These are phyloP conservation scores for Lasiosphaeria hispida DNA, from an alignment of 495 filamentous ascomycete genomes.

Conservation along the genomic window DNA sequence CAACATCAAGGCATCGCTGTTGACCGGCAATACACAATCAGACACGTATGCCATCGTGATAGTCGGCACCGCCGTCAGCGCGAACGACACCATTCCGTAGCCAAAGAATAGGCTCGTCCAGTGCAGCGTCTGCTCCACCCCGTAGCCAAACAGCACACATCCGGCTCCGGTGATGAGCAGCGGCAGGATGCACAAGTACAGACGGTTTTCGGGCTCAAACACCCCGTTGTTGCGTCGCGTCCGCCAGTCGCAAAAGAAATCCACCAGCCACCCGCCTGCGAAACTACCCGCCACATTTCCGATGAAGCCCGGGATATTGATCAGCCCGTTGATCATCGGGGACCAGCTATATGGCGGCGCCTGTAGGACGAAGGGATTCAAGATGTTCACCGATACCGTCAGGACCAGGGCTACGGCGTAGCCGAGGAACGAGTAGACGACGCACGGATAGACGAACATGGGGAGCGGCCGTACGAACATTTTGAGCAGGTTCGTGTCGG, in stretches of 20 bases:
- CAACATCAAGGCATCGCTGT: conserved; percentile 36
- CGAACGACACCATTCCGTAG: conserved; percentile 34
- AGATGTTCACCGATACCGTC: conserved; percentile 60
- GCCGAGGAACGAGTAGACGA: conserved; percentile 41
- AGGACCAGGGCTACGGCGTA: conserved; percentile 50
- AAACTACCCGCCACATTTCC: conserved; percentile 46
- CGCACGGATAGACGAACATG: conserved; percentile 41
- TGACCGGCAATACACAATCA: conserved; percentile 33
- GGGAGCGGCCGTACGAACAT: conserved; percentile 39
- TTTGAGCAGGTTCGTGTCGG: conserved; percentile 25
- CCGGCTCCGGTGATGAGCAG: conserved; percentile 37
- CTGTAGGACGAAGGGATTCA: conserved; percentile 63
- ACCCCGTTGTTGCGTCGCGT: conserved; percentile 47
- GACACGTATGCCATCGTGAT: conserved; percentile 36
- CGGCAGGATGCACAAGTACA: conserved; percentile 46
- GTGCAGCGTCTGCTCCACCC: conserved; percentile 28
- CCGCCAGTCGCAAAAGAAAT: conserved; percentile 45
- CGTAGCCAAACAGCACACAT: conserved; percentile 39
- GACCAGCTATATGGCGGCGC: conserved; percentile 63
- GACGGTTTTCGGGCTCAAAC: conserved; percentile 55
- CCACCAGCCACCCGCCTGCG: conserved; percentile 43
- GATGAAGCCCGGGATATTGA: conserved; percentile 48
- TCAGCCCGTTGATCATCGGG: conserved; percentile 55
- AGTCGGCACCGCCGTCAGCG: conserved; percentile 35
- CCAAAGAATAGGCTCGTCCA: conserved; percentile 36